Conservation (phyloP, 257 asterid species). For the Eucommia ulmoides region DNA sequence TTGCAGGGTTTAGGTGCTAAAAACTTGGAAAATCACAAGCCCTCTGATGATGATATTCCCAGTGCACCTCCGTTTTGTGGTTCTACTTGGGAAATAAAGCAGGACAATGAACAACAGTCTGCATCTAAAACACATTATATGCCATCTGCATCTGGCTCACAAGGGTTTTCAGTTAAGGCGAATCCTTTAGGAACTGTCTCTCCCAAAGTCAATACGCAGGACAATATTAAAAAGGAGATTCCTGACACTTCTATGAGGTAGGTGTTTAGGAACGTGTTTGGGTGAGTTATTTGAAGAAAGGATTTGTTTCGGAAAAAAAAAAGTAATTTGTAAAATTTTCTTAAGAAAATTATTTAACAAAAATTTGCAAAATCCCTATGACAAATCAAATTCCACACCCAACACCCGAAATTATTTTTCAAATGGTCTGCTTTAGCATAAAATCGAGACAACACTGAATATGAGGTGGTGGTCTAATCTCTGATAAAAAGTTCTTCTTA, state of each 20-base stretch:
- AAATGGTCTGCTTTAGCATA: no score
- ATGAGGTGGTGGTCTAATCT: no score
- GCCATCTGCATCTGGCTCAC: constrained; percentile 8
- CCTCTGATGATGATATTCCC: constrained; percentile 32
- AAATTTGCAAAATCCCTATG: no score
- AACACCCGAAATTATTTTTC: no score
- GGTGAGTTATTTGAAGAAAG: no score
- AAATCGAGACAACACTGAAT: no score
- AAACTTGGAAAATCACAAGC: constrained; percentile 11
- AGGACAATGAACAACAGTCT: constrained; percentile 15
- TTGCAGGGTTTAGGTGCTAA: constrained; percentile 21
- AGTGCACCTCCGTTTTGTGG: constrained; percentile 45
- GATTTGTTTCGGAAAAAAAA: no score
- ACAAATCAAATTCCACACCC: no score
- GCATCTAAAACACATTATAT: constrained; percentile 9
- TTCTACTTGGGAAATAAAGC: constrained; percentile 24
- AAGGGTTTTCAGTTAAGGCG: constrained; percentile 14
- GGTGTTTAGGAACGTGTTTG: no score
- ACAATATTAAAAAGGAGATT: constrained; percentile 8
- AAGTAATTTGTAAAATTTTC: no score
- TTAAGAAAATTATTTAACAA: no score
- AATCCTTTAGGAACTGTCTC: constrained; percentile 6
- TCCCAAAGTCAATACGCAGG: constrained; percentile 12
- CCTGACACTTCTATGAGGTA: constrained; percentile 26
- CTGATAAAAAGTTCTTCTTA: no score